These are phyloP conservation scores for Arabidopsis hybrid DNA, from an alignment of 441 rosid genomes.

Conservation along the genomic window DNA sequence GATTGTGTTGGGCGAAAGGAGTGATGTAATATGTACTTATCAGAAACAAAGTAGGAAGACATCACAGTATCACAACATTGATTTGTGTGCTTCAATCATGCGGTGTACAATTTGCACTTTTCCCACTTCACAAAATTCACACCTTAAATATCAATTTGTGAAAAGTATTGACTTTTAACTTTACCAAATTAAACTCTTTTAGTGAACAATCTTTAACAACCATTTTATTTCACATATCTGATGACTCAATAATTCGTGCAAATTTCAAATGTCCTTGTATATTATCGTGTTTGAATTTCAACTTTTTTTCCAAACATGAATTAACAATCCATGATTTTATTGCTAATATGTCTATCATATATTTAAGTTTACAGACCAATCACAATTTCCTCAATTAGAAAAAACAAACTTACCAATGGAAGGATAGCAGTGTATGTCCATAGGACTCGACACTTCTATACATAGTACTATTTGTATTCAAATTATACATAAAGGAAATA, in stretches of 20 bases:
- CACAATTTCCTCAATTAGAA: slow-evolving; percentile 17
- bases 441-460: slow-evolving; percentile 10
- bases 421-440: slow-evolving; percentile 2
- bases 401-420: slow-evolving; percentile 23
- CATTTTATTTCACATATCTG: background rate
- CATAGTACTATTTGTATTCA: background rate
- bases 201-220: background rate
- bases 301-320: background rate
- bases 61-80: slow-evolving; percentile 29
- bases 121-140: background rate
- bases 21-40: slow-evolving; percentile 10
- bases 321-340: background rate
- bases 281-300: background rate
- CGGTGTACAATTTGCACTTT: slow-evolving; percentile 32
- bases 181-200: background rate
- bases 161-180: background rate
- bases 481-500: background rate
- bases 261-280: background rate
- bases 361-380: background rate
- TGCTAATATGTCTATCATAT: background rate
- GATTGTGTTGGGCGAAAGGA: background rate
- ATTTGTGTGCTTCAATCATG: slow-evolving; percentile 35
- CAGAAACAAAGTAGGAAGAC: slow-evolving; percentile 1
- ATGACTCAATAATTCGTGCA: background rate
- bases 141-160: background rate